Percentiles rank a stretch among this genome's conserved stretches.
Conservation (phyloP, 139 green algal genomes). For the Pycnococcus provasolii region DNA sequence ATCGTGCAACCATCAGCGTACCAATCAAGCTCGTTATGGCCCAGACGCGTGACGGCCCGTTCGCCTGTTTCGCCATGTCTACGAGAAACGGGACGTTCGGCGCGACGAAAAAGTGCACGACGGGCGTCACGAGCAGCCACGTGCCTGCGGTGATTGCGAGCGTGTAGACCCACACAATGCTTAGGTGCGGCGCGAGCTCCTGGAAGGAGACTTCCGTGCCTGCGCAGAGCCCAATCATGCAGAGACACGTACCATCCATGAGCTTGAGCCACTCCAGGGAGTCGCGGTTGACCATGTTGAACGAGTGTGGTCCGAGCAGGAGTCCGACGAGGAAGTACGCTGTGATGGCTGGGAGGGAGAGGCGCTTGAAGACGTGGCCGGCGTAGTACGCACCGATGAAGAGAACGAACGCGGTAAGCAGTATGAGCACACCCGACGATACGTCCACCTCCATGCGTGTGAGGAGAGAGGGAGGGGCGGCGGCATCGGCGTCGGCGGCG, state of each 20-base stretch:
- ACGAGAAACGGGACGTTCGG: constrained; percentile 55
- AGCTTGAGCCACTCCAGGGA: constrained; percentile 38
- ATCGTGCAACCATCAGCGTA: constrained; percentile 68
- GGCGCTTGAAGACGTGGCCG: too few relatives aligned
- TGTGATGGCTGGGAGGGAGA: too few relatives aligned
- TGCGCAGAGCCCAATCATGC: constrained; percentile 23
- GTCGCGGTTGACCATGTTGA: constrained; percentile 44
- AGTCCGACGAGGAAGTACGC: constrained; percentile 56
- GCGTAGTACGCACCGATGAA: too few relatives aligned
- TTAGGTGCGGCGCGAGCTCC: background rate
- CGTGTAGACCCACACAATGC: background rate
- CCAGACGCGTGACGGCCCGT: constrained; percentile 2
- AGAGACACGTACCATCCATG: constrained; percentile 50
- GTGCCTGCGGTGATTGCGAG: too few relatives aligned
- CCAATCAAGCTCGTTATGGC: constrained; percentile 48
- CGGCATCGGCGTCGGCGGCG: too few relatives aligned
- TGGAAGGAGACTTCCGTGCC: background rate
- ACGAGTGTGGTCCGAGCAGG: constrained; percentile 44
- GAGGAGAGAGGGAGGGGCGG: too few relatives aligned
- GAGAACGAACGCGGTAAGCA: too few relatives aligned
- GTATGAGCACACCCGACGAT: too few relatives aligned
- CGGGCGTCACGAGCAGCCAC: too few relatives aligned
- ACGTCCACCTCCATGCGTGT: too few relatives aligned
- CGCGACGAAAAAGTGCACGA: background rate
- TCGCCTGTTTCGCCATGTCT: constrained; percentile 29